Evolutionary conservation across 768 basidiomycete species (phyloP).

Genomic region (Leucocoprinus leucothites): DNA sequence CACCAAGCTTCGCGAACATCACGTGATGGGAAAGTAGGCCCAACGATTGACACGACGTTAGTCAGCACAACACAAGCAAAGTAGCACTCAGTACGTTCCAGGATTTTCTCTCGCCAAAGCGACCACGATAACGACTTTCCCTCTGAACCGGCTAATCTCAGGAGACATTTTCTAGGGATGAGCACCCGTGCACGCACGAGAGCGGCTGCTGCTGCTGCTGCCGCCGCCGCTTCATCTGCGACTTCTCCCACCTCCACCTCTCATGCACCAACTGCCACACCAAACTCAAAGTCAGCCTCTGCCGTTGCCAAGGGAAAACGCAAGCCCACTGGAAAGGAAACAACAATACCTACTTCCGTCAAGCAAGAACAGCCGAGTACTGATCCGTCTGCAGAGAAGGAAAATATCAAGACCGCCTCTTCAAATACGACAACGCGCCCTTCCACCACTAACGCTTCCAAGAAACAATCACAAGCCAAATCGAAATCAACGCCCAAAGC

Average conservation of each 20-base stretch:
- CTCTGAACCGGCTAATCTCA: not conserved
- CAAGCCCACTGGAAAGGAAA: conserved; percentile 4
- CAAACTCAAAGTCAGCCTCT: conserved; percentile 11
- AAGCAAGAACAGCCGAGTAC: conserved; percentile 5
- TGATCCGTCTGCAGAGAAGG: conserved; percentile 21
- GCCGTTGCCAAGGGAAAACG: not conserved
- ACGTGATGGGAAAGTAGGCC: conserved; percentile 10
- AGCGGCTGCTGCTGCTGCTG: conserved; percentile 24
- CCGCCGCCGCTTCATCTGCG: conserved; percentile 18
- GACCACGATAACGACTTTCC: conserved; percentile 6
- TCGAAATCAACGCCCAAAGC: conserved; percentile 9
- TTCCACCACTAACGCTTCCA: conserved; percentile 3
- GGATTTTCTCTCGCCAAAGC: conserved; percentile 9
- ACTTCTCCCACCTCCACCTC: conserved; percentile 8
- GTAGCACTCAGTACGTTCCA: not conserved
- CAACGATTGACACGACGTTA: not conserved
- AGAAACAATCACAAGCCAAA: conserved; percentile 14
- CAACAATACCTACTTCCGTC: not conserved
- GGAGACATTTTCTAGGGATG: conserved; percentile 30
- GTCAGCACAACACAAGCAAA: not conserved
- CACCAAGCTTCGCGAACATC: not conserved
- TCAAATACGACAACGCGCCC: conserved; percentile 16
- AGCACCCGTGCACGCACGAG: conserved; percentile 45
- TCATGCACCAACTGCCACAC: not conserved
- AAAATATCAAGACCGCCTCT: conserved; percentile 19